Percentiles rank a stretch among this genome's conserved stretches.
These are phyloP conservation scores for Medicago ruthenica DNA, from an alignment of 306 rosid species.

Conservation along the genomic window DNA sequence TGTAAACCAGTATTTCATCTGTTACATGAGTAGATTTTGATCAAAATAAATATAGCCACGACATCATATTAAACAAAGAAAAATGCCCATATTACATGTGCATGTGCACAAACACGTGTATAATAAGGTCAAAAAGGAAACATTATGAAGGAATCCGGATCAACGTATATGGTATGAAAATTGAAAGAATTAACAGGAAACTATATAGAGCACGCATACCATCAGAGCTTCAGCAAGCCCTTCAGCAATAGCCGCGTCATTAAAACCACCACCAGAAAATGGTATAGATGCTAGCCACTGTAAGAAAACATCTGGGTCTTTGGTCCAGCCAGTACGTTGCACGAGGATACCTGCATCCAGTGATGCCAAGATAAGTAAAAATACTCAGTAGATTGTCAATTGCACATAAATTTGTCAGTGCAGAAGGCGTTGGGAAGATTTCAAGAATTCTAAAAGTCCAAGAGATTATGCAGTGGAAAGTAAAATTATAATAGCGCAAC, in stretches of 20 bases:
- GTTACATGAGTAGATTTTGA: neutral
- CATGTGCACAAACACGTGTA: neutral
- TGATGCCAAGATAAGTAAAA: conserved; percentile 37
- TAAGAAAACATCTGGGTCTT: conserved; percentile 75
- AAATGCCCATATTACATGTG: neutral
- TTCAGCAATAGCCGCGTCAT: conserved; percentile 96
- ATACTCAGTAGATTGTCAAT: conserved; percentile 29
- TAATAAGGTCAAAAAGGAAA: conserved; percentile 9
- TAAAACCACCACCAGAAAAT: conserved; percentile 89
- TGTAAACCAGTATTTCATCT: neutral
- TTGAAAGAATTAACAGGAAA: conserved; percentile 34
- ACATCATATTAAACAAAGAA: neutral
- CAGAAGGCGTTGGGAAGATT: conserved; percentile 28
- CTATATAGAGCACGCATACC: conserved; percentile 54
- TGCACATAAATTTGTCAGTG: conserved; percentile 25
- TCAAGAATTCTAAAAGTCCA: conserved; percentile 31
- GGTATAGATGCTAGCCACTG: conserved; percentile 81
- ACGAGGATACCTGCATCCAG: conserved; percentile 74
- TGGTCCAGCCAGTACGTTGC: conserved; percentile 92
- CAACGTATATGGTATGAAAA: conserved; percentile 31
- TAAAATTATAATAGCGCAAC: neutral
- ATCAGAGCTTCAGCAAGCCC: conserved; percentile 96
- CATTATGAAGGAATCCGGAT: conserved; percentile 30
- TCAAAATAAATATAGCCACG: conserved; percentile 3
- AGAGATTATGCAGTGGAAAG: neutral